Conservation (phyloP, 768 basidiomycete species). For the Termitomyces sp. region DNA sequence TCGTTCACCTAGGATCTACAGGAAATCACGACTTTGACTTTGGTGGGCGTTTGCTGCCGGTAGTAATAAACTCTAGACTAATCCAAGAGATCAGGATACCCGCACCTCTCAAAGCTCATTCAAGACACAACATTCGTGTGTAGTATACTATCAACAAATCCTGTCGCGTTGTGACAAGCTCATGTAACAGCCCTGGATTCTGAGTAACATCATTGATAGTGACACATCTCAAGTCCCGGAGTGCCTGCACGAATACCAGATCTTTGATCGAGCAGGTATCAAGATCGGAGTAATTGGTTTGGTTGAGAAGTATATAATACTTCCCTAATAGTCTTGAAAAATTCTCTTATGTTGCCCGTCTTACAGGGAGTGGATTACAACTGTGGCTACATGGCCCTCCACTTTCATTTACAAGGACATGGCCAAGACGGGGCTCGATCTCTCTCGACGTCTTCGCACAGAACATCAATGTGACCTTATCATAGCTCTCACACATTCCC, state of each 20-base stretch:
- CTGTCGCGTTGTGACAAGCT: background rate
- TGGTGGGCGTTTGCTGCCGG: slow-evolving; percentile 35
- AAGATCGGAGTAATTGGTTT: slow-evolving; percentile 83
- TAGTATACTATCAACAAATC: slow-evolving; percentile 12
- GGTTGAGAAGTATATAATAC: slow-evolving; percentile 65
- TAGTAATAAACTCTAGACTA: background rate
- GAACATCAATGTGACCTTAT: slow-evolving; percentile 75
- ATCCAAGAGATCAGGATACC: slow-evolving; percentile 44
- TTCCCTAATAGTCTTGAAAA: background rate
- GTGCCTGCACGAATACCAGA: slow-evolving; percentile 53
- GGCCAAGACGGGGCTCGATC: slow-evolving; percentile 64
- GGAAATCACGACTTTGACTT: slow-evolving; percentile 96
- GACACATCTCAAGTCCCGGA: slow-evolving; percentile 62
- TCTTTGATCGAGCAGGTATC: slow-evolving; percentile 68
- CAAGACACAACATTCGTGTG: slow-evolving; percentile 72
- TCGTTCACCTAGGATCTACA: slow-evolving; percentile 23
- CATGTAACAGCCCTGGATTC: slow-evolving; percentile 72
- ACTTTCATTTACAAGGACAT: slow-evolving; percentile 77
- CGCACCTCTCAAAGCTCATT: slow-evolving; percentile 64
- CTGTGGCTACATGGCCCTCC: slow-evolving; percentile 82
- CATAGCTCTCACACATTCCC: slow-evolving; percentile 81
- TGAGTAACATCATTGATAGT: slow-evolving; percentile 82
- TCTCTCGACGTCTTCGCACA: slow-evolving; percentile 73
- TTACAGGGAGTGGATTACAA: slow-evolving; percentile 82
- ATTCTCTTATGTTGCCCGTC: background rate